Evolutionary conservation across 306 rosid species (phyloP).

Genomic region (Gastrolobium bilobum): DNA sequence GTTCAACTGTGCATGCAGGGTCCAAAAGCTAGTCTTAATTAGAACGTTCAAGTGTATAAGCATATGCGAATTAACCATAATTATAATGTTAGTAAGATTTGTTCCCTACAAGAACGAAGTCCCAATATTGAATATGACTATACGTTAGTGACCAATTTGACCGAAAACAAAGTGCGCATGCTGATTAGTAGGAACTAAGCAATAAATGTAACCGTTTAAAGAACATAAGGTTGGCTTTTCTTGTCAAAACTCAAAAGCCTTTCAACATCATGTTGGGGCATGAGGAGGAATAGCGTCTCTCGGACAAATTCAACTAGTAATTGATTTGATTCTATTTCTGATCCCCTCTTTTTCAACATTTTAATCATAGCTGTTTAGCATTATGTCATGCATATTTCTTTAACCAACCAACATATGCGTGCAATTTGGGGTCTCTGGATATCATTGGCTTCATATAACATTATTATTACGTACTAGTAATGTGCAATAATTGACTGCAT

Average conservation of each 20-base stretch:
- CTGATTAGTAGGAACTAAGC: slow-evolving; percentile 23
- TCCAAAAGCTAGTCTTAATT: slow-evolving; percentile 5
- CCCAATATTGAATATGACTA: slow-evolving; percentile 43
- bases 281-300: slow-evolving; percentile 55
- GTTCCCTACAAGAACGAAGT: neutral
- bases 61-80: neutral
- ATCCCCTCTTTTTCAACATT: slow-evolving; percentile 48
- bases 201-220: slow-evolving; percentile 31
- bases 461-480: slow-evolving; percentile 38
- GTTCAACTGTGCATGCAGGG: slow-evolving; percentile 19
- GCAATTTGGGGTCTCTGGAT: slow-evolving; percentile 39
- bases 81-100: neutral
- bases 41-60: neutral
- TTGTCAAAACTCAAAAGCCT: slow-evolving; percentile 49
- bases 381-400: slow-evolving; percentile 37
- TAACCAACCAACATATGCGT: slow-evolving; percentile 44
- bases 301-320: slow-evolving; percentile 42
- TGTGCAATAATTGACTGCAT: slow-evolving; percentile 12
- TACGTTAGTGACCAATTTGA: slow-evolving; percentile 44
- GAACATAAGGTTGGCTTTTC: slow-evolving; percentile 48
- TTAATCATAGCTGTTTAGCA: slow-evolving; percentile 59
- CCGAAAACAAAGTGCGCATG: slow-evolving; percentile 31
- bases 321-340: slow-evolving; percentile 53
- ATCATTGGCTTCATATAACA: slow-evolving; percentile 39
- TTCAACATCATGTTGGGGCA: slow-evolving; percentile 61